Conservation (phyloP, 805 yeast species). For the Nadsonia fulvescens region DNA sequence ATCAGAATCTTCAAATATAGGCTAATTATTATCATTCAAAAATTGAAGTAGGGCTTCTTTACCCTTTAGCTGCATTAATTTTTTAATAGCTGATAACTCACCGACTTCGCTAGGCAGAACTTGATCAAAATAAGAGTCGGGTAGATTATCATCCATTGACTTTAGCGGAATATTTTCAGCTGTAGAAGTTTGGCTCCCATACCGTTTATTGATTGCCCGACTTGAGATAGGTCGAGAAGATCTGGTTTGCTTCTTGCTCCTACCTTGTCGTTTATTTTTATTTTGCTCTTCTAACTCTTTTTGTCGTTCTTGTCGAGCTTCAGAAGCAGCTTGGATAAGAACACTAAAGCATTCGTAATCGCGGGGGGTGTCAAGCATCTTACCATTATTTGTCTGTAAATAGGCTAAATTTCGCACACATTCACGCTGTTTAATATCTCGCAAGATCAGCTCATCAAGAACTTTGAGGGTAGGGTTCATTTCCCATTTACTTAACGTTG, state of each 20-base stretch:
- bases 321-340: conserved; percentile 12
- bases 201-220: no score
- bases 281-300: conserved; percentile 1
- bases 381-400: conserved; percentile 18
- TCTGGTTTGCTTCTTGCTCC: conserved; percentile 13
- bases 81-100: conserved; percentile 42
- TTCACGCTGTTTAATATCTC: conserved; percentile 14
- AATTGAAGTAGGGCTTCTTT: conserved; percentile 44
- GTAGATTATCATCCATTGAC: no score
- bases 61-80: conserved; percentile 52
- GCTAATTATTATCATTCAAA: conserved; percentile 18
- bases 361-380: conserved; percentile 18
- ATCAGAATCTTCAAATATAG: no score
- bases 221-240: no score
- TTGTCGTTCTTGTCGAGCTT: conserved; percentile 21
- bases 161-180: no score
- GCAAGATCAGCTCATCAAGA: conserved; percentile 17
- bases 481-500: no score
- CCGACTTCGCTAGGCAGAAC: no score
- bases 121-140: no score
- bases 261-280: conserved; percentile 6
- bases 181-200: no score
- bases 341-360: conserved; percentile 15
- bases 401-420: conserved; percentile 21
- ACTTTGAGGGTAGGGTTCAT: no score